Evolutionary conservation across 2,329 filamentous ascomycete species (phyloP).

Genomic region (Madurella mycetomatis): DNA sequence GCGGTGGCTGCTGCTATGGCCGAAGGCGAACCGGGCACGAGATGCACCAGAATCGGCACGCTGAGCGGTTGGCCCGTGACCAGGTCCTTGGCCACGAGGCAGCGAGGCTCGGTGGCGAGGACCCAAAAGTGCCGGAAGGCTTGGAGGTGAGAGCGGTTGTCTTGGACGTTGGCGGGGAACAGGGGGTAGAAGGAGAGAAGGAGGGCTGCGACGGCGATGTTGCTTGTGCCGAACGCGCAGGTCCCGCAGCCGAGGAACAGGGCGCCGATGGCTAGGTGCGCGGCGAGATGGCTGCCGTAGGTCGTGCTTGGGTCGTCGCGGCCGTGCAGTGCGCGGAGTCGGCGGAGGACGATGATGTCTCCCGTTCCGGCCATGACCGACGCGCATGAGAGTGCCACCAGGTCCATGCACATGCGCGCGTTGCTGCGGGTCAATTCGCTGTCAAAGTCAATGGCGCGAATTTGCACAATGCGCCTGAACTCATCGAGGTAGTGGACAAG

Average conservation of each 20-base stretch:
- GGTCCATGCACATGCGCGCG: conserved; percentile 84
- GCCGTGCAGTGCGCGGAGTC: conserved; percentile 82
- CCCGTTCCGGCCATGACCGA: conserved; percentile 96
- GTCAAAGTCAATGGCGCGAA: conserved; percentile 64
- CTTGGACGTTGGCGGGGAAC: conserved; percentile 82
- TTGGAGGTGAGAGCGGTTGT: conserved; percentile 92
- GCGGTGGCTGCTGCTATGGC: conserved; percentile 37
- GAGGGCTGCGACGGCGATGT: conserved; percentile 79
- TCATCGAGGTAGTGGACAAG: conserved; percentile 81
- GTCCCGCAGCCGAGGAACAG: conserved; percentile 91
- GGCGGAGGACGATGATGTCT: conserved; percentile 77
- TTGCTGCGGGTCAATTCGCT: conserved; percentile 77
- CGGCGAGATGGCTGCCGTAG: conserved; percentile 90
- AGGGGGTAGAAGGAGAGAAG: conserved; percentile 92
- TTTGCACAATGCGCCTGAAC: conserved; percentile 71
- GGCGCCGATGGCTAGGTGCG: conserved; percentile 85
- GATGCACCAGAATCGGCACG: conserved; percentile 63
- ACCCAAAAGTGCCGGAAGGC: conserved; percentile 98
- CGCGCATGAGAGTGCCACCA: conserved; percentile 74
- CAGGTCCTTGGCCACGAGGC: conserved; percentile 81
- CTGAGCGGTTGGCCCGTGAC: conserved; percentile 76
- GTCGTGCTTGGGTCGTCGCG: conserved; percentile 77
- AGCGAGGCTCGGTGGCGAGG: conserved; percentile 82
- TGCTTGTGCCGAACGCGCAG: conserved; percentile 83
- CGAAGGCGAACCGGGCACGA: conserved; percentile 41